phyloP scores from a whole-genome alignment of 148 eudicot species.

The Agrostemma githago region DNA sequence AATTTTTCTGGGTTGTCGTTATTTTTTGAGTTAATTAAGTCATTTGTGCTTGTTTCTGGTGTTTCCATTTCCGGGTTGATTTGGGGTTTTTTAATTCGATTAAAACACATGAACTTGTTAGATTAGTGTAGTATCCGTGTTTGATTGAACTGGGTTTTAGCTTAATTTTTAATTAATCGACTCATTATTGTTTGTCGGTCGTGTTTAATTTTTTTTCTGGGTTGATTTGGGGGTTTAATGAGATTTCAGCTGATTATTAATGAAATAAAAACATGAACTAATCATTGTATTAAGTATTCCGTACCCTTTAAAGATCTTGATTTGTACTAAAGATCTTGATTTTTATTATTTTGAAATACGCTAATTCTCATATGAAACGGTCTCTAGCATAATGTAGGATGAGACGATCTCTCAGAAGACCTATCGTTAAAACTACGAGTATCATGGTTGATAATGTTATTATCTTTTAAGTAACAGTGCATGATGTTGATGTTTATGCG shows the following conservation, averaged over 20 bases:
- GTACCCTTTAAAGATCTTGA: conserved; percentile 16
- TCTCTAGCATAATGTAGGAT: too few species aligned
- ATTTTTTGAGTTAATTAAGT: not conserved
- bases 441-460: not conserved
- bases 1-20: conserved; percentile 2
- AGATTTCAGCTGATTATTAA: not conserved
- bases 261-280: not conserved
- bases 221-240: not conserved
- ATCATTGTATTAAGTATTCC: too few species aligned
- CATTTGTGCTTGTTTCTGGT: not conserved
- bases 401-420: too few species aligned
- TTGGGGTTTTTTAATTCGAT: not conserved
- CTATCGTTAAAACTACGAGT: not conserved
- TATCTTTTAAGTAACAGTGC: not conserved
- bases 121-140: not conserved
- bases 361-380: too few species aligned
- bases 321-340: not conserved
- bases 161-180: conserved; percentile 2
- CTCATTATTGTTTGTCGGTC: not conserved
- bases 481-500: conserved; percentile 11
- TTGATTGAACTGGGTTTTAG: not conserved
- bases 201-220: not conserved
- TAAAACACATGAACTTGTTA: not conserved
- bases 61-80: not conserved
- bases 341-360: not conserved